Evolutionary conservation across 108 stramenopile species (phyloP), one percentile per base, ranked within the genome.

Genomic region (Aureococcus anophagefferens): DNA sequence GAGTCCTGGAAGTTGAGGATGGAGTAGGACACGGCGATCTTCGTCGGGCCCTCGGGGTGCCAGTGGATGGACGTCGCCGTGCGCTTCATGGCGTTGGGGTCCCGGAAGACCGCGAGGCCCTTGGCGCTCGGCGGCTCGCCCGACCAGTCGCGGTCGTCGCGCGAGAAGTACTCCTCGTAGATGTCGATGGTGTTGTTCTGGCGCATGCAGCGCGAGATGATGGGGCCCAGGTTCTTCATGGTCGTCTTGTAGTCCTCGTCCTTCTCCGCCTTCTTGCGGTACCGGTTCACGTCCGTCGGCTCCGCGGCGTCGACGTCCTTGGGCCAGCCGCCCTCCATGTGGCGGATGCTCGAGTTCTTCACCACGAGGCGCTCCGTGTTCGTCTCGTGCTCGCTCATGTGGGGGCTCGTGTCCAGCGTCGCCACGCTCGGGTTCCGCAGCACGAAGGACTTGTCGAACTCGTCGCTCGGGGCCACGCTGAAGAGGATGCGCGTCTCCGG

Each of bases 151-250:
- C 75, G 78, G 65, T 84, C 71, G 33, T 76, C 71, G 17, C 80
- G 80, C 69, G 77, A 73, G 70, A 85, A 89, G 75, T 89, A 88
- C 64, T 84, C 84, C 72, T 93, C 88, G 72, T 93, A 93, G 45
- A 93, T 89, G 75, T 93, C 89, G 33, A 92, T 86, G 30, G 91
- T 92, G 72, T 91, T 91, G 76, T 90, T 92, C 76, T 93, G 91
- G 79, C 82, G 81, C 88, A 92, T 87, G 76, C 91, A 92, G 21
- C 83, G 68, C 34, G 87, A 84, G 30, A 89, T 87, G 68, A 89
- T 69, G 15, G 89, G 89, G 36, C 89, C 89, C 30, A 93, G 81
- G 28, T 30, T 68, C 72, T 89, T 89, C 81, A 90, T 87, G 4
- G 83, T 81, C 29, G 75, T 78, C 71, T 89, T 86, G 65, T 88